These are phyloP conservation scores for Mycena rosella DNA, from an alignment of 768 basidiomycete genomes.

Conservation along the genomic window DNA sequence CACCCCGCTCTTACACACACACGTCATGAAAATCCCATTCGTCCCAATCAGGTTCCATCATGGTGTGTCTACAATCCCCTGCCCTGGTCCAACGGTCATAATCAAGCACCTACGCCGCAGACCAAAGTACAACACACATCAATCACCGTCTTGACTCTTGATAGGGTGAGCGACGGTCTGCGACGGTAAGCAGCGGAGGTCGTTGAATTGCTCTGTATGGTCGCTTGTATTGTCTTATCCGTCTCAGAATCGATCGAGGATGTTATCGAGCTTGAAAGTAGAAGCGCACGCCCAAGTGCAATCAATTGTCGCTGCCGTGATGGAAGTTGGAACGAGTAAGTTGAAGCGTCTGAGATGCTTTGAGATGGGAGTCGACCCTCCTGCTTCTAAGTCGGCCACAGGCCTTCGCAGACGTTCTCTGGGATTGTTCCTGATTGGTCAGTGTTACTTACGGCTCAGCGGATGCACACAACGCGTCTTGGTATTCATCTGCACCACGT, in stretches of 20 bases:
- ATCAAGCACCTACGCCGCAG: conserved; percentile 73
- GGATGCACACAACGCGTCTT: conserved; percentile 80
- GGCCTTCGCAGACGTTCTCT: conserved; percentile 60
- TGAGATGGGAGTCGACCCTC: conserved; percentile 56
- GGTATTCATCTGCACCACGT: conserved; percentile 68
- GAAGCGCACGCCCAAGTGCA: conserved; percentile 84
- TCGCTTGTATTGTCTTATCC: conserved; percentile 85
- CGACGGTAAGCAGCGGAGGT: conserved; percentile 59
- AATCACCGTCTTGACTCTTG: conserved; percentile 9
- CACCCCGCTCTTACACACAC: conserved; percentile 52
- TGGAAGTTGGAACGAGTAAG: no score
- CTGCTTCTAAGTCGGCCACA: conserved; percentile 59
- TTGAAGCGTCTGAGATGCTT: no score
- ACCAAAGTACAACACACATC: conserved; percentile 48
- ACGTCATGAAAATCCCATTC: conserved; percentile 61
- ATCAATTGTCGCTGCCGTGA: conserved; percentile 92
- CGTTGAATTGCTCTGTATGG: conserved; percentile 89
- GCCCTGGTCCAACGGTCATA: conserved; percentile 78
- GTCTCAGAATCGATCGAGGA: conserved; percentile 87
- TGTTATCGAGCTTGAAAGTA: conserved; percentile 79
- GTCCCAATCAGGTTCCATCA: background rate
- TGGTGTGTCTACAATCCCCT: conserved; percentile 29
- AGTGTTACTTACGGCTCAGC: conserved; percentile 62
- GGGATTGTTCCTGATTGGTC: no score
- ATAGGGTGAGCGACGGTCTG: no score